Base-by-base conservation (phyloP, 139 green algal species). In the Monoraphidium neglectum region DNA sequence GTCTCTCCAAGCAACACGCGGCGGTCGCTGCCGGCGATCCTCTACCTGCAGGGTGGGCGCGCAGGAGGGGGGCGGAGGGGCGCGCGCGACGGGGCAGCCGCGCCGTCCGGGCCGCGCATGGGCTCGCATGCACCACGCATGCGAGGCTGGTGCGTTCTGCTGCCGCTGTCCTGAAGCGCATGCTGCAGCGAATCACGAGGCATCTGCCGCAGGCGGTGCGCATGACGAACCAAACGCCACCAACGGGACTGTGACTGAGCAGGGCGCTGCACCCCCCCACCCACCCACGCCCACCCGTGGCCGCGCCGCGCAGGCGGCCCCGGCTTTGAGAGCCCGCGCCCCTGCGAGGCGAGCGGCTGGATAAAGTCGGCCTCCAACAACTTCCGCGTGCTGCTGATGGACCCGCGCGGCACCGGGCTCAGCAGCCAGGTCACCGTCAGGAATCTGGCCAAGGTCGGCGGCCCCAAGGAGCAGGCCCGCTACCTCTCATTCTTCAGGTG, bases 361-460 rank as follows among this genome's bases (percentile, higher is more conserved):
- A 67, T 98, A 15, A 95, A 93, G 59, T 38, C 83, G 13, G 94
- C 95, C 0, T 37, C 80, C 18, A 78, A 84, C 62, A 82, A 82
- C 71, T 96, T 96, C 76, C 77, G 89, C 4, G 86, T 98, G 32
- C 38, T 98, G 10, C 82, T 98, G 26, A 77, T 98, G 81, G 94
- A 98, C 77, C 94, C 98, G 79, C 82, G 77, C 24, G 86, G 86
- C 59, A 91, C 86, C 4, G 86, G 86, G 30, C 67, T 68, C 18
- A 84, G 87, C 21, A 87, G 74, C 15, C 72, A 85, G 8, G 84
- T 98, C 66, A 94, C 91, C 26, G 66, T 72, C 21, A 81, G 73
- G 38, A 91, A 86, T 51, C 79, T 98, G 53, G 30, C 28, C 4
- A 53, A 67, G 28, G 32, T 46, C 10, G 89, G 92, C 38, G 82